A percentile compares a stretch with the other conserved stretches of the same genome.
Conservation (phyloP, 345 rosid genomes). For the Psidium friedrichsthalianum region DNA sequence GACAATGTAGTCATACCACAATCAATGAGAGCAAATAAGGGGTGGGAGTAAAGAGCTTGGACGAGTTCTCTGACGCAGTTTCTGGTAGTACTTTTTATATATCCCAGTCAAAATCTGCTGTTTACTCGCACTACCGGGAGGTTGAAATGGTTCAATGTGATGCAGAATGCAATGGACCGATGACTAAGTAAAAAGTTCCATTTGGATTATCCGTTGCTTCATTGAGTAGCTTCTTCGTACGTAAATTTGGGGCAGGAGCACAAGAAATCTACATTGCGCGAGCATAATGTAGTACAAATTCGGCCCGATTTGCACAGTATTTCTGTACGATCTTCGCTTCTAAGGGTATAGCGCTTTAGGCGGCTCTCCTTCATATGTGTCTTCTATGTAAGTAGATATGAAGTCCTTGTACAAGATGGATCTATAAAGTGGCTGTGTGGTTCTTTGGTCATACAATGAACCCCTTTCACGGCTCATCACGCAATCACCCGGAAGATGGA, state of each 20-base stretch:
- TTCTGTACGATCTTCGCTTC: neutral
- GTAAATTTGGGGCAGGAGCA: neutral
- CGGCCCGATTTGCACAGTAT: neutral
- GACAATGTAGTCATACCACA: neutral
- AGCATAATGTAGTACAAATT: neutral
- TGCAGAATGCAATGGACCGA: neutral
- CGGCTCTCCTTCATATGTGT: neutral
- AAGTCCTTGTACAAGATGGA: conserved; percentile 2
- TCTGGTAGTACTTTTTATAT: neutral
- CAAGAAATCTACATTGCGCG: neutral
- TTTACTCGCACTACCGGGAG: neutral
- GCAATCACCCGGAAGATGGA: conserved; percentile 3
- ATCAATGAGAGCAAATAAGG: neutral
- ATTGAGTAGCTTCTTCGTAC: neutral
- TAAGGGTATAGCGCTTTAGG: neutral
- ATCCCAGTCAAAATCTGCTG: neutral
- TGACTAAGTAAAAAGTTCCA: neutral
- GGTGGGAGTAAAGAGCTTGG: neutral
- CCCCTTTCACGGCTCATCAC: conserved; percentile 1
- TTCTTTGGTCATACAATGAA: neutral
- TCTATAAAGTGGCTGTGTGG: neutral
- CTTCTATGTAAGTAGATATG: neutral
- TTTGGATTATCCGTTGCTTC: neutral
- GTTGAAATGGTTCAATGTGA: neutral
- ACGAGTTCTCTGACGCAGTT: neutral